Conservation (phyloP, 345 rosid species). For the Eucalyptus cladocalyx region DNA sequence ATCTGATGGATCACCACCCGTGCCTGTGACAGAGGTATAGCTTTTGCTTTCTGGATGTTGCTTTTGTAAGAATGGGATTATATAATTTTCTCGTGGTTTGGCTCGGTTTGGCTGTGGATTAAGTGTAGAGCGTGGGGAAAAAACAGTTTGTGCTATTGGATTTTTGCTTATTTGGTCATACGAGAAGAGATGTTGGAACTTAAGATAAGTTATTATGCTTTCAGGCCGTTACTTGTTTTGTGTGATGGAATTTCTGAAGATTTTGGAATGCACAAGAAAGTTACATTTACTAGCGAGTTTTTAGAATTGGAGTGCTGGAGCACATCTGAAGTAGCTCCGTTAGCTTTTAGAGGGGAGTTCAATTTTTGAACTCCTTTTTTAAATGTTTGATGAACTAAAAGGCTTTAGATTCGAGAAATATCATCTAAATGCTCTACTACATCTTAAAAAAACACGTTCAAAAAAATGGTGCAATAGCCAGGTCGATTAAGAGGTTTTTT, state of each 20-base stretch:
- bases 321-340: neutral
- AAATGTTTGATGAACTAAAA: neutral
- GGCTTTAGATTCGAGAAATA: neutral
- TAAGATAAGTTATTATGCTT: neutral
- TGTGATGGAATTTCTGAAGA: neutral
- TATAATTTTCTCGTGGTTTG: neutral
- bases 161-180: neutral
- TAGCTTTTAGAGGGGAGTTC: neutral
- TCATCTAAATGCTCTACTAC: neutral
- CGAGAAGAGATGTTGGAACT: neutral
- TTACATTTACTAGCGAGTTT: neutral
- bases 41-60: neutral
- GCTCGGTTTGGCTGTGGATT: neutral
- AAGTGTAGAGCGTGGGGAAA: neutral
- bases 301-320: neutral
- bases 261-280: neutral
- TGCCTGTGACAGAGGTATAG: constrained; percentile 20
- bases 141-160: neutral
- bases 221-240: neutral
- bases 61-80: neutral
- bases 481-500: neutral
- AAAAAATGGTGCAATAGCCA: neutral
- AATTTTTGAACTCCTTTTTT: neutral
- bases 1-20: constrained; percentile 31
- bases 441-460: neutral